phyloP scores from a whole-genome alignment of 106 monocot genomes.

The Dendrobium catenatum region DNA sequence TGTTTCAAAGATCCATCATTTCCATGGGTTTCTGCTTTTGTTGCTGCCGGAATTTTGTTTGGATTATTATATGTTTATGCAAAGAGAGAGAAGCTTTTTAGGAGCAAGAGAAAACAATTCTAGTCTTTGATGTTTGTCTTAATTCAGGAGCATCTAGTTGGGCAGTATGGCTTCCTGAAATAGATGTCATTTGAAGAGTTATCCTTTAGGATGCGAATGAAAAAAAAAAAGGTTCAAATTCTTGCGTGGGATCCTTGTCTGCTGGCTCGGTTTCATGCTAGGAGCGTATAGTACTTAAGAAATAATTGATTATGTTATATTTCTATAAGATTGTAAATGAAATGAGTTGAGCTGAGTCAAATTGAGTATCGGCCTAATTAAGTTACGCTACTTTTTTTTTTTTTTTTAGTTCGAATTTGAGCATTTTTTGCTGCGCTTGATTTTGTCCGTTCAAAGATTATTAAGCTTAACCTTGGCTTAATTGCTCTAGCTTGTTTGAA shows the following conservation, averaged over 20 bases:
- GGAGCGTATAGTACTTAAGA: neutral
- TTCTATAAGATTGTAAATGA: too few relatives aligned
- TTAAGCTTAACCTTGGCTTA: too few relatives aligned
- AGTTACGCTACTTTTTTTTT: too few relatives aligned
- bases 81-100: constrained; percentile 79
- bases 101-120: constrained; percentile 84
- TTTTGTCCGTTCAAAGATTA: too few relatives aligned
- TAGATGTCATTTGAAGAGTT: neutral
- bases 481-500: too few relatives aligned
- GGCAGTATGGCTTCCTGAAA: neutral
- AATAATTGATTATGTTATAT: too few relatives aligned
- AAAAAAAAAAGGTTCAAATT: neutral
- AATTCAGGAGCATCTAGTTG: neutral
- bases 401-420: too few relatives aligned
- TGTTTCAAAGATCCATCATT: constrained; percentile 97
- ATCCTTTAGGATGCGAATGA: neutral
- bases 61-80: constrained; percentile 64
- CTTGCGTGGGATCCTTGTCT: neutral
- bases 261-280: neutral
- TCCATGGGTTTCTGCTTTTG: constrained; percentile 65
- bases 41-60: constrained; percentile 42
- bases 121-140: constrained; percentile 22
- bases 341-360: too few relatives aligned
- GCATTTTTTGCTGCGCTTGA: too few relatives aligned
- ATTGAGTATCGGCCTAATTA: too few relatives aligned